Evolutionary conservation across 306 rosid genomes (phyloP).

Genomic region (Cicer yamashitae): DNA sequence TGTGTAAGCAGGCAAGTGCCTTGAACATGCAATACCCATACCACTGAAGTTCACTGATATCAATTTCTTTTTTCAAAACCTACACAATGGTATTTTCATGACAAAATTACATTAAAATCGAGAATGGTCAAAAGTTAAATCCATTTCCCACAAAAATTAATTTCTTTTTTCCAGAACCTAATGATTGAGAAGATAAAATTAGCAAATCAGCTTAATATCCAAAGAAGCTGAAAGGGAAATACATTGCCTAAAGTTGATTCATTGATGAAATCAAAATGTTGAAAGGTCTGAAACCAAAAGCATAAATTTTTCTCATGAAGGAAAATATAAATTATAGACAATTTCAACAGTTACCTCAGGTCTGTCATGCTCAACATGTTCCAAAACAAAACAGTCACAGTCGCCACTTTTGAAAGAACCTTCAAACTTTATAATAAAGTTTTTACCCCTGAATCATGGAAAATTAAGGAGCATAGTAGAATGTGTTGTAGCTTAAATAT

Average conservation of each 20-base stretch:
- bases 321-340: conserved; percentile 15
- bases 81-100: conserved; percentile 37
- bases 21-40: conserved; percentile 83
- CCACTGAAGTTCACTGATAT: conserved; percentile 72
- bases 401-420: conserved; percentile 57
- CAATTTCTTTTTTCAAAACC: conserved; percentile 85
- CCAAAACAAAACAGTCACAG: conserved; percentile 70
- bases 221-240: conserved; percentile 17
- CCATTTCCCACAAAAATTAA: conserved; percentile 41
- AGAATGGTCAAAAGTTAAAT: conserved; percentile 11
- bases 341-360: conserved; percentile 72
- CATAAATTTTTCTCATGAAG: conserved; percentile 7
- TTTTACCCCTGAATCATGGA: conserved; percentile 64
- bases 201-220: conserved; percentile 20
- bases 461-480: conserved; percentile 7
- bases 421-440: conserved; percentile 64
- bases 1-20: conserved; percentile 83
- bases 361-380: conserved; percentile 86
- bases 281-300: not conserved
- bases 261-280: conserved; percentile 13
- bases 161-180: conserved; percentile 65
- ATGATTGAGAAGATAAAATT: conserved; percentile 30
- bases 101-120: conserved; percentile 3
- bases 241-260: not conserved
- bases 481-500: conserved; percentile 7